Evolutionary conservation across 257 asterid species (phyloP).

Genomic region (Rubia yunnanensis): DNA sequence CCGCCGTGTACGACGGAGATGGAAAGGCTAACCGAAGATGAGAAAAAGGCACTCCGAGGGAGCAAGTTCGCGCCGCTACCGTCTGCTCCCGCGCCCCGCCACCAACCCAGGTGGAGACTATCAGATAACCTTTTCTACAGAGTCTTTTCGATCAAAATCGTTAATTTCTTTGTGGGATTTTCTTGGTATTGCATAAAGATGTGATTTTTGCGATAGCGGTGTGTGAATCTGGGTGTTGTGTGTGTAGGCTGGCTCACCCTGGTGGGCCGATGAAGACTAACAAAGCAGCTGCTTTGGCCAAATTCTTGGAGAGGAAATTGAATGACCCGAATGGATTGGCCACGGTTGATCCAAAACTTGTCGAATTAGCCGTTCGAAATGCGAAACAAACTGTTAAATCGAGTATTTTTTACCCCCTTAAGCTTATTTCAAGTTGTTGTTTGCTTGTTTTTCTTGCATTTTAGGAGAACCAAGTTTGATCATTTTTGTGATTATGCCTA

Average conservation of each 20-base stretch:
- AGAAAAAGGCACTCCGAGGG: slow-evolving; percentile 80
- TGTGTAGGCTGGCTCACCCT: slow-evolving; percentile 76
- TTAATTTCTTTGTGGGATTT: neutral
- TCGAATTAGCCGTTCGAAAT: slow-evolving; percentile 73
- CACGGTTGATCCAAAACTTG: slow-evolving; percentile 62
- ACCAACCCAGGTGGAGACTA: slow-evolving; percentile 41
- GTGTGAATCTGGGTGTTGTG: neutral
- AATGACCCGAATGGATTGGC: slow-evolving; percentile 80
- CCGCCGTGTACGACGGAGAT: slow-evolving; percentile 21
- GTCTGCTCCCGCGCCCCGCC: slow-evolving; percentile 35
- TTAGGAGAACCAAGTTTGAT: neutral
- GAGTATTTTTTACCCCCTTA: slow-evolving; percentile 31
- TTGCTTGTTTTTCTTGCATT: neutral
- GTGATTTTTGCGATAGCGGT: neutral
- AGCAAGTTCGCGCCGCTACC: slow-evolving; percentile 97
- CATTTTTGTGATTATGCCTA: neutral
- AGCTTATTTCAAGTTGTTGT: slow-evolving; percentile 1
- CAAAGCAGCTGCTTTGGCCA: slow-evolving; percentile 95
- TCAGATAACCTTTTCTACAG: neutral
- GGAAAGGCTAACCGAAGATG: slow-evolving; percentile 80
- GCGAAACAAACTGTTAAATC: slow-evolving; percentile 67
- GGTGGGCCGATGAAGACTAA: slow-evolving; percentile 93
- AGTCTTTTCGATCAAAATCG: neutral
- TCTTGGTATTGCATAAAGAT: neutral
- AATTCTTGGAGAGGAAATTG: slow-evolving; percentile 76